Evolutionary conservation across 139 green algal genomes (phyloP), one percentile per base, ranked within the genome.

Genomic region (Volvox africanus): DNA sequence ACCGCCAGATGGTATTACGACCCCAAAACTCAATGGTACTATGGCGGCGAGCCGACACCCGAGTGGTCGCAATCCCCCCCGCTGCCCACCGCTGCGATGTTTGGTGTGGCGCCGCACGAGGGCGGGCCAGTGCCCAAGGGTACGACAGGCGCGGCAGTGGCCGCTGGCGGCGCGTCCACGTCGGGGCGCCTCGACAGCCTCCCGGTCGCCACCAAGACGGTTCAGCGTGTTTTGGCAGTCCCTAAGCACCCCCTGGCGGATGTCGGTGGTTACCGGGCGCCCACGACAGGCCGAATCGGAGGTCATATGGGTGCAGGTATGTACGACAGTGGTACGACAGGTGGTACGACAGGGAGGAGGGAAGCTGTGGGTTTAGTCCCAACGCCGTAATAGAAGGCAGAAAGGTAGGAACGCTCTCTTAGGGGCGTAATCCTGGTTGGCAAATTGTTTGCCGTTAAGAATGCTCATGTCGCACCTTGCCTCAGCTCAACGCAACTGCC

Each of bases 1-100:
- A 55, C 44, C 5, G 44, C 24, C 71, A 93, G 94, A 35, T 97
- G 92, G 91, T 97, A 97, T 81, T 97, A 96, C 69, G 94, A 97
- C 80, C 86, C 88, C 19, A 95, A 96, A 71, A 96, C 94, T 26
- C 22, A 80, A 1, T 94, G 92, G 93, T 98, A 98, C 87, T 98
- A 97, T 88, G 96, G 96, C 16, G 96, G 96, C 0, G 95, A 98
- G 1, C 96, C 96, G 1, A 77, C 82, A 11, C 87, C 93, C 18
- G 90, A 91, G 0, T 98, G 96, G 96, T 96, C 95, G 28, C 76
- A 89, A 16, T 26, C 76, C 0, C 96, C 96, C 14, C 62, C 87
- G 30, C 92, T 98, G 0, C 95, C 95, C 32, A 71, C 80, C 17
- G 93, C 91, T 30, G 94, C 96, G 18, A 84, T 89, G 16, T 97